Evolutionary conservation across 106 monocot species (phyloP), one percentile per base, ranked within the genome.

Genomic region (Triglochin maritima): DNA sequence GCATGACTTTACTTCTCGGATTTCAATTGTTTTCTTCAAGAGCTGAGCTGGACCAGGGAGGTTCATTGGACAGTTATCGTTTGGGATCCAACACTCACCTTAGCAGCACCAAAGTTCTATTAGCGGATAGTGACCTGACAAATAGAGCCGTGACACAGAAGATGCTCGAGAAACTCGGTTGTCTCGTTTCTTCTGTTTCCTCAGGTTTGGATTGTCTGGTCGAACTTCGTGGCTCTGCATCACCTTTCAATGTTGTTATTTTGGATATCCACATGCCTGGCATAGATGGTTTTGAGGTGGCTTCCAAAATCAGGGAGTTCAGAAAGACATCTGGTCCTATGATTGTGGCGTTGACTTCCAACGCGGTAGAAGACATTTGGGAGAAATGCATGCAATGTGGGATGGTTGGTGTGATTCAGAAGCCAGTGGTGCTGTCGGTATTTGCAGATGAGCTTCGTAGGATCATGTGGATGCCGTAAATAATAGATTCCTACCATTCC

Each of bases 101-200:
- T 62, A 79, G 79, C 54, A 81, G 84, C 16, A 79, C 84, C 44
- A 71, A 71, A 17, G 81, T 81, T 47, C 72, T 88, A 8, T 45
- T 88, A 3, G 74, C 69, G 0, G 87, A 88, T 5, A 70, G 72
- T 17, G 84, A 88, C 44, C 75, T 56, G 11, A 47, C 79, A 29
- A 88, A 79, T 67, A 62, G 81, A 60, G 68, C 81, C 1, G 81
- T 84, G 4, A 77, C 81, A 11, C 59, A 65, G 59, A 88, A 74
- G 68, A 69, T 88, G 60, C 77, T 88, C 0, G 79, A 88, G 77
- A 88, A 81, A 47, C 62, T 81, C 6, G 87, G 81, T 9, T 88
- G 79, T 74, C 29, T 12, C 6, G 87, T 88, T 46, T 51, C 64
- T 2, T 65, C 79, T 1, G 79, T 79, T 6, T 69, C 84, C 9